Conservation (phyloP, 306 rosid species). For the Rosa multiflora region DNA sequence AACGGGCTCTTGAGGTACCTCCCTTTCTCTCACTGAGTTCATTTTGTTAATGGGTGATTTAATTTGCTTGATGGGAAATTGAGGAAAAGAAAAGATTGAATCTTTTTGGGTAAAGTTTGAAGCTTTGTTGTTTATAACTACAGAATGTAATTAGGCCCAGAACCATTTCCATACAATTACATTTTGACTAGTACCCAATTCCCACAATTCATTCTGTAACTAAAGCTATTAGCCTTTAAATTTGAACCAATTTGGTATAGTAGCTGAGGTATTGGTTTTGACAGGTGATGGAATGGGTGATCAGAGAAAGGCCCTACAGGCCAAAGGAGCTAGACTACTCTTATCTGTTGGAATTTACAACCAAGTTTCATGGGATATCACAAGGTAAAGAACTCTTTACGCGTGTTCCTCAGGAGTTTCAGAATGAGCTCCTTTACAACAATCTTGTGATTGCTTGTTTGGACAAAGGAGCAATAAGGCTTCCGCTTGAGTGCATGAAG, state of each 20-base stretch:
- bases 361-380: slow-evolving; percentile 72
- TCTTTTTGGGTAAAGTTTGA: neutral
- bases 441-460: slow-evolving; percentile 81
- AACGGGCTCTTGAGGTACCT: too few relatives aligned
- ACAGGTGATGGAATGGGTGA: slow-evolving; percentile 97
- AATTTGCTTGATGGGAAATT: neutral
- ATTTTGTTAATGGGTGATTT: too few relatives aligned
- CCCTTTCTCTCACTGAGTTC: too few relatives aligned
- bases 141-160: neutral
- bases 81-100: neutral
- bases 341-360: slow-evolving; percentile 73
- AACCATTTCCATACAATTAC: neutral
- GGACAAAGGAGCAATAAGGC: slow-evolving; percentile 75
- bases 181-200: neutral
- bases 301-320: slow-evolving; percentile 81
- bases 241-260: neutral
- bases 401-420: slow-evolving; percentile 62
- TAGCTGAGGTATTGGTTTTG: slow-evolving; percentile 24
- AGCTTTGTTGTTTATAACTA: neutral
- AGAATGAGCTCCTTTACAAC: slow-evolving; percentile 83
- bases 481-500: slow-evolving; percentile 84
- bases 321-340: slow-evolving; percentile 83
- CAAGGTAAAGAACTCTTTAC: slow-evolving; percentile 83
- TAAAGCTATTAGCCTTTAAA: neutral
- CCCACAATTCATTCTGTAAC: neutral